Evolutionary conservation across 2,329 filamentous ascomycete genomes (phyloP).

Genomic region (Herpotrichia juniperi): DNA sequence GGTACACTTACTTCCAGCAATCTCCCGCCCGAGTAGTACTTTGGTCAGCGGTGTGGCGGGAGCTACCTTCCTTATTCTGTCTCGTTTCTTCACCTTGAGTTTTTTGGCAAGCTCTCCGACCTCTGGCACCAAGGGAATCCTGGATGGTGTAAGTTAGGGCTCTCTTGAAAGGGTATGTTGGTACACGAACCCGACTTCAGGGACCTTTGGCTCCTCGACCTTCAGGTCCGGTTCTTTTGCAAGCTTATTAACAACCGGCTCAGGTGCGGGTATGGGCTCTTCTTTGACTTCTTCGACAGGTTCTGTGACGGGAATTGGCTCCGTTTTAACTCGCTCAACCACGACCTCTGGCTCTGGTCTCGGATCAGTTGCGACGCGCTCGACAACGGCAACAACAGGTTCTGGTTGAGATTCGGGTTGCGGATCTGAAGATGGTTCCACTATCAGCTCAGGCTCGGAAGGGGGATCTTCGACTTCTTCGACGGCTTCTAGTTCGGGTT

Average conservation of each 20-base stretch:
- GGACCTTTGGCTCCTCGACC: neutral
- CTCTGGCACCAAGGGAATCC: neutral
- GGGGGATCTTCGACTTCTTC: too few relatives aligned
- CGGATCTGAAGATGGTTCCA: constrained; percentile 9
- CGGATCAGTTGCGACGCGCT: neutral
- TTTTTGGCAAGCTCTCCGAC: neutral
- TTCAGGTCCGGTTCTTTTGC: neutral
- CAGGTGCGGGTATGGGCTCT: constrained; percentile 7
- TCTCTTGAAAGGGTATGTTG: neutral
- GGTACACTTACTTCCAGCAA: neutral
- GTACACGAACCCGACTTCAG: neutral
- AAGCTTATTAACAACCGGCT: constrained; percentile 5
- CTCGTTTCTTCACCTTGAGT: neutral
- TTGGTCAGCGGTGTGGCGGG: neutral
- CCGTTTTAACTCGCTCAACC: constrained; percentile 1
- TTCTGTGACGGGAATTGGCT: too few relatives aligned
- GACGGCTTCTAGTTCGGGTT: constrained; percentile 3
- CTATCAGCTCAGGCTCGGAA: constrained; percentile 4
- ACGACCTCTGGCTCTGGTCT: constrained; percentile 5
- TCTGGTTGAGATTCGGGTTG: constrained; percentile 3
- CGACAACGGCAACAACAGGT: too few relatives aligned
- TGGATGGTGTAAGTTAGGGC: neutral
- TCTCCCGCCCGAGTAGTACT: neutral
- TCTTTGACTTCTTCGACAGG: constrained; percentile 2
- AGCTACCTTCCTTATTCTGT: neutral